Evolutionary conservation across 129 eudicot genomes (phyloP).

Genomic region (Calendula officinalis): DNA sequence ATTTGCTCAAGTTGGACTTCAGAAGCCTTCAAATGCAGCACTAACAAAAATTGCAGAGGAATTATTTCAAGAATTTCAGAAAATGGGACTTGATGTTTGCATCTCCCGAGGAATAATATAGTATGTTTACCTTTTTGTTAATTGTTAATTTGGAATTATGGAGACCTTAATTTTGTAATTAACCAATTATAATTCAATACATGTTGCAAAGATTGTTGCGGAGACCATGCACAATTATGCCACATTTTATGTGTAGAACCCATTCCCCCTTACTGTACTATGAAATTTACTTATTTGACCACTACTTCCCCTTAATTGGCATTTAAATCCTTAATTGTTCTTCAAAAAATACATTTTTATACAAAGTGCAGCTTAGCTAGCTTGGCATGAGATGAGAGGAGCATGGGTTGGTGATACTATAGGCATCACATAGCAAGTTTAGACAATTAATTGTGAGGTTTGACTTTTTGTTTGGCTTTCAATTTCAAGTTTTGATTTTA

Average conservation of each 20-base stretch:
- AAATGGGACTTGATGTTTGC: no score
- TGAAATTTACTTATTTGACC: constrained; percentile 6
- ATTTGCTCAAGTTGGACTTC: constrained; percentile 66
- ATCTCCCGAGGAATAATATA: no score
- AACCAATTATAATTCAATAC: no score
- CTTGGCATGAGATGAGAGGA: constrained; percentile 68
- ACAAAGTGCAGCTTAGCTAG: constrained; percentile 43
- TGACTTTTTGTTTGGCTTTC: constrained; percentile 19
- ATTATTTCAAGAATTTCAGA: no score
- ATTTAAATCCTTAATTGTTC: not conserved
- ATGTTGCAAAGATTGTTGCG: no score
- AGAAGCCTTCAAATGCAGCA: constrained; percentile 52
- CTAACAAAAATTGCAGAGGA: constrained; percentile 65
- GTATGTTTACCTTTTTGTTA: no score
- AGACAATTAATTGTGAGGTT: constrained; percentile 41
- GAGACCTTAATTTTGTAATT: no score
- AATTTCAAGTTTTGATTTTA: not conserved
- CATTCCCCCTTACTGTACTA: not conserved
- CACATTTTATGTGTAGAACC: not conserved
- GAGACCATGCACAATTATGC: no score
- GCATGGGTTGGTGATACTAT: constrained; percentile 57
- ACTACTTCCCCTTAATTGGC: not conserved
- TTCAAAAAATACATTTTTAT: not conserved
- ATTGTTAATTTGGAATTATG: no score
- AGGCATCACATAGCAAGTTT: constrained; percentile 28